Conservation (phyloP, 768 basidiomycete genomes). For the Lactarius pseudohatsudake region DNA sequence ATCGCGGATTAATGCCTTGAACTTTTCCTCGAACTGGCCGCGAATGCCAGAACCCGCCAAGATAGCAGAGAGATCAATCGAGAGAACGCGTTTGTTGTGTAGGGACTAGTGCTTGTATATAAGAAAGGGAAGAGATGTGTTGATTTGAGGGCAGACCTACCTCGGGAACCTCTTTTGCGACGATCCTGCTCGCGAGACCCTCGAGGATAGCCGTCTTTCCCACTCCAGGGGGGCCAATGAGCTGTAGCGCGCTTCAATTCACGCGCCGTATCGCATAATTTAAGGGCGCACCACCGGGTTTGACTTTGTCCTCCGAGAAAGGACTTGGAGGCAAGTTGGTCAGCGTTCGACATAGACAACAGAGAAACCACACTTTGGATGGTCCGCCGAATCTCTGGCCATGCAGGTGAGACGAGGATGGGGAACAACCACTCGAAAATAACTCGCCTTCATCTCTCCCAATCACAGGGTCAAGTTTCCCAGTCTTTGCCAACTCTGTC, state of each 20-base stretch:
- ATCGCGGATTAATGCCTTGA: slow-evolving; percentile 85
- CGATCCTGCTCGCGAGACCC: slow-evolving; percentile 83
- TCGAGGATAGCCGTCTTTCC: slow-evolving; percentile 93
- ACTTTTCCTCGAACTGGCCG: slow-evolving; percentile 92
- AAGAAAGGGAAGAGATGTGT: not conserved
- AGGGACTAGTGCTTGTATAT: slow-evolving; percentile 58
- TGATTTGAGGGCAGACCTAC: slow-evolving; percentile 40
- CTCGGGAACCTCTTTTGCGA: slow-evolving; percentile 89
- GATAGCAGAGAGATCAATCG: slow-evolving; percentile 79
- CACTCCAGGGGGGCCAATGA: slow-evolving; percentile 85
- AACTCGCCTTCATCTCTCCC: slow-evolving; percentile 76
- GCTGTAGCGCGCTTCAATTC: slow-evolving; percentile 38
- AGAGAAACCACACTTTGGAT: slow-evolving; percentile 69
- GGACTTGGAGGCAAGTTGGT: slow-evolving; percentile 45
- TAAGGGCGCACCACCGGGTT: slow-evolving; percentile 72
- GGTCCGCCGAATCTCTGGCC: slow-evolving; percentile 78
- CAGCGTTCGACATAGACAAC: not conserved
- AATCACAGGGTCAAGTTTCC: slow-evolving; percentile 89
- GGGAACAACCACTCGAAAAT: not conserved
- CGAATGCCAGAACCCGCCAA: slow-evolving; percentile 90
- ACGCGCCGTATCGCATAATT: not conserved
- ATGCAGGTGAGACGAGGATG: not conserved
- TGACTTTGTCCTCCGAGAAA: slow-evolving; percentile 87
- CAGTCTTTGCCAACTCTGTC: slow-evolving; percentile 78
- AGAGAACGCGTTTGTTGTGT: slow-evolving; percentile 83